These are phyloP conservation scores for Malassezia furfur DNA, from an alignment of 1,284 basidiomycete species.

Conservation along the genomic window DNA sequence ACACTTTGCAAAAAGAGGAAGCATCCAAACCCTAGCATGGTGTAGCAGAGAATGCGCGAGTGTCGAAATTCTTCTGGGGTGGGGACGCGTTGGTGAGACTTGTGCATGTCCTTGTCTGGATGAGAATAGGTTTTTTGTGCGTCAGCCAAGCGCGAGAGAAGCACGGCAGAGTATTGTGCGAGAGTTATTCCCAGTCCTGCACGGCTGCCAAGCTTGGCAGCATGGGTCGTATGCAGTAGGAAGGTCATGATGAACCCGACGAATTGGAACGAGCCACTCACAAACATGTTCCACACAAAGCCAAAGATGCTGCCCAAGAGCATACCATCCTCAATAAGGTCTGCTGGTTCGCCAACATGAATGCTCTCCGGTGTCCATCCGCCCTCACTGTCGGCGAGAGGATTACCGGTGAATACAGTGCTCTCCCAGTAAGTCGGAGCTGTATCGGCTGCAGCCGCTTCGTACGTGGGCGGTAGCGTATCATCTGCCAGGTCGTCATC, in stretches of 20 bases:
- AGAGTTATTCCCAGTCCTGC: constrained; percentile 89
- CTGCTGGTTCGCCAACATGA: constrained; percentile 49
- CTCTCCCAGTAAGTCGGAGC: constrained; percentile 97
- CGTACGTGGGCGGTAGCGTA: constrained; percentile 64
- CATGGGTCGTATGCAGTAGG: constrained; percentile 61
- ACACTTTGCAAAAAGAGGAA: background rate
- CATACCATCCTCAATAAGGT: constrained; percentile 56
- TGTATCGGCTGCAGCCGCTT: constrained; percentile 75
- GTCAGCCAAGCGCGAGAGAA: background rate
- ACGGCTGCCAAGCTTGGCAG: constrained; percentile 83
- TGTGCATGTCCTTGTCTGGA: background rate
- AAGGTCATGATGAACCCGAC: constrained; percentile 53
- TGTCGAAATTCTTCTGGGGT: background rate
- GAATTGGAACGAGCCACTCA: constrained; percentile 93
- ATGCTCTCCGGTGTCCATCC: constrained; percentile 44
- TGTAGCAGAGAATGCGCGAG: background rate
- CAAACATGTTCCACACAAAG: constrained; percentile 69
- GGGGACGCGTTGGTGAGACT: background rate
- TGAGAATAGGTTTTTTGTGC: background rate
- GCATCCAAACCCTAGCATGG: background rate
- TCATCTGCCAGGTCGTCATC: constrained; percentile 55
- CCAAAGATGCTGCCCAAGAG: constrained; percentile 58
- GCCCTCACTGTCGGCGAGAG: constrained; percentile 51
- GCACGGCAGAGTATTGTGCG: constrained; percentile 55
- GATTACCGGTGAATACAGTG: constrained; percentile 59